Percentiles rank a stretch among this genome's conserved stretches.
Conservation (phyloP, 768 basidiomycete species). For the Pholiota microspora region DNA sequence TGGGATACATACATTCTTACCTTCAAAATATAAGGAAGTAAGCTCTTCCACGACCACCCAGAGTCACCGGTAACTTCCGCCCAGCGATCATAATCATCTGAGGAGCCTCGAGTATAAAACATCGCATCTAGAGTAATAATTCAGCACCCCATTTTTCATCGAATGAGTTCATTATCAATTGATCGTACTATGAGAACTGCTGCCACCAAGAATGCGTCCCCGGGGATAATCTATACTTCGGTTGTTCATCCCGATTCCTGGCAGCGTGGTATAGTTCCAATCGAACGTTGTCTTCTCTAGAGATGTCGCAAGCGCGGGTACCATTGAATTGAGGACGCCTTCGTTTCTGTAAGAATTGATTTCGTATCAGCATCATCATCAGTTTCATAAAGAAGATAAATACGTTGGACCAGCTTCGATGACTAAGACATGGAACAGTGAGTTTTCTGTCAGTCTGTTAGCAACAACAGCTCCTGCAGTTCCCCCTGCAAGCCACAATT, state of each 20-base stretch:
- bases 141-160: background rate
- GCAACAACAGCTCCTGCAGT: constrained; percentile 61
- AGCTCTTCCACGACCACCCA: constrained; percentile 39
- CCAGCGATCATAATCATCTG: constrained; percentile 52
- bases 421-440: constrained; percentile 43
- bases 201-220: constrained; percentile 30
- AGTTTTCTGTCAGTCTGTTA: constrained; percentile 51
- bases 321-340: constrained; percentile 14
- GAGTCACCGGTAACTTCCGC: constrained; percentile 42
- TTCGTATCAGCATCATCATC: background rate
- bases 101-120: constrained; percentile 29
- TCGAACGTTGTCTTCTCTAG: constrained; percentile 22
- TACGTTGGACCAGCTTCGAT: constrained; percentile 60
- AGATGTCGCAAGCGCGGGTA: constrained; percentile 12
- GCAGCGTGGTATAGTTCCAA: constrained; percentile 29
- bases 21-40: constrained; percentile 24
- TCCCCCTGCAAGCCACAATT: constrained; percentile 31
- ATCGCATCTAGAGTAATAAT: constrained; percentile 19
- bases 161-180: background rate
- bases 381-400: background rate
- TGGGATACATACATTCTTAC: constrained; percentile 7
- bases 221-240: constrained; percentile 22
- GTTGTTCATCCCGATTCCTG: constrained; percentile 22
- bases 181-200: constrained; percentile 21
- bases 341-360: constrained; percentile 18